Evolutionary conservation across 2,329 filamentous ascomycete species (phyloP).

Genomic region (Cercospora nicotianae): DNA sequence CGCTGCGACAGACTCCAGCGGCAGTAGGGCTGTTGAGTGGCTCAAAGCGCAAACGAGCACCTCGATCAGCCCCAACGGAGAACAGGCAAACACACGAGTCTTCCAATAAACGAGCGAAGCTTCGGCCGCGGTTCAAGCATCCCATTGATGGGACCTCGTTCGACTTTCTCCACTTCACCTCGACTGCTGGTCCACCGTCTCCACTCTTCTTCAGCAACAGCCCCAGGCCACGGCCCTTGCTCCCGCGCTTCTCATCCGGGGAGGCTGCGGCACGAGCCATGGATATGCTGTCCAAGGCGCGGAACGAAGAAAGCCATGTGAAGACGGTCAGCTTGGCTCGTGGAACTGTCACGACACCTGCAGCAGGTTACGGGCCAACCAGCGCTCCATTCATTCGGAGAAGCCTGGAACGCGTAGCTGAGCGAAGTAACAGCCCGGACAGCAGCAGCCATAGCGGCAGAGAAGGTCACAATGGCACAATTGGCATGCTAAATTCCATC

Average conservation of each 20-base stretch:
- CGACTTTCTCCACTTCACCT: conserved; percentile 30
- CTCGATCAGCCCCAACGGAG: conserved; percentile 5
- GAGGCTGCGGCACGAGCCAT: conserved; percentile 55
- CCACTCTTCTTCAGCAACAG: conserved; percentile 57
- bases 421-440: conserved; percentile 34
- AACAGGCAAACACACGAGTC: conserved; percentile 21
- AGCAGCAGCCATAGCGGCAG: conserved; percentile 18
- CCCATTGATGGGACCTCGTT: conserved; percentile 37
- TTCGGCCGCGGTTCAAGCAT: conserved; percentile 26
- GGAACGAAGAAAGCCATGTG: conserved; percentile 50
- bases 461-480: conserved; percentile 21
- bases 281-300: conserved; percentile 54
- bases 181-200: conserved; percentile 41
- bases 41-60: conserved; percentile 25
- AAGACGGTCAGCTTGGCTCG: conserved; percentile 55
- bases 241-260: conserved; percentile 59
- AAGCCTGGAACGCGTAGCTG: conserved; percentile 37
- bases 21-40: conserved; percentile 9
- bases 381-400: conserved; percentile 41
- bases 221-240: conserved; percentile 44
- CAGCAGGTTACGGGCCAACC: conserved; percentile 22
- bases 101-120: conserved; percentile 24
- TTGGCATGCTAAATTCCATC: conserved; percentile 60
- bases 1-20: conserved; percentile 11
- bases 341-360: conserved; percentile 42